Conservation (phyloP, 371 early-diverging fungal species). For the Rhizoclosmatium hyalinum region DNA sequence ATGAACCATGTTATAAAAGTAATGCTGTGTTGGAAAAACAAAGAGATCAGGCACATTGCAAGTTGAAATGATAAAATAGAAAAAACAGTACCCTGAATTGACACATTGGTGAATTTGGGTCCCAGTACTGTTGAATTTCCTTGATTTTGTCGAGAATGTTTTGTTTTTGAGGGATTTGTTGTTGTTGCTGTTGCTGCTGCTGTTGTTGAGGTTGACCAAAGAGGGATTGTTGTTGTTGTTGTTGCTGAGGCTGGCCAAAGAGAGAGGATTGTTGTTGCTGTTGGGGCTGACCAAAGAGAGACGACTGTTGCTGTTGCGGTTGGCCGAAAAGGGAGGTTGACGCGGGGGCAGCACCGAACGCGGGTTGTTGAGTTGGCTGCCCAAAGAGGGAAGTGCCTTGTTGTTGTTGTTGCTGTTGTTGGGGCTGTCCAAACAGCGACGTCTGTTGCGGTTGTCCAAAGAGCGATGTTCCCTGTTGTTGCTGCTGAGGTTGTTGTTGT, state of each 20-base stretch:
- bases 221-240: slow-evolving; percentile 3
- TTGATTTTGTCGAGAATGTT: slow-evolving; percentile 30
- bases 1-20: slow-evolving; percentile 89
- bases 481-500: not conserved
- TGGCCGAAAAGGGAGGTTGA: not conserved
- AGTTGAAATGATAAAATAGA: not conserved
- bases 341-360: slow-evolving; percentile 1
- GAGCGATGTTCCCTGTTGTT: not conserved
- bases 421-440: not conserved
- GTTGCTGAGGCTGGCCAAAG: not conserved
- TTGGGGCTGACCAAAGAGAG: not conserved
- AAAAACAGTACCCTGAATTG: slow-evolving; percentile 70
- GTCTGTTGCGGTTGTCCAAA: not conserved
- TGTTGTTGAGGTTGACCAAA: slow-evolving; percentile 14
- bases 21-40: slow-evolving; percentile 59
- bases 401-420: not conserved
- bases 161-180: slow-evolving; percentile 3
- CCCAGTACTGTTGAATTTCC: slow-evolving; percentile 66
- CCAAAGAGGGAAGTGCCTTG: not conserved
- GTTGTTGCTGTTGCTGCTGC: slow-evolving; percentile 16
- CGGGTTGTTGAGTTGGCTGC: not conserved
- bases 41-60: not conserved
- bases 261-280: not conserved
- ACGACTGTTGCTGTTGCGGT: not conserved
- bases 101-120: slow-evolving; percentile 78